Evolutionary conservation across 352 stramenopile genomes (phyloP).

Genomic region (Phytophthora sp.): DNA sequence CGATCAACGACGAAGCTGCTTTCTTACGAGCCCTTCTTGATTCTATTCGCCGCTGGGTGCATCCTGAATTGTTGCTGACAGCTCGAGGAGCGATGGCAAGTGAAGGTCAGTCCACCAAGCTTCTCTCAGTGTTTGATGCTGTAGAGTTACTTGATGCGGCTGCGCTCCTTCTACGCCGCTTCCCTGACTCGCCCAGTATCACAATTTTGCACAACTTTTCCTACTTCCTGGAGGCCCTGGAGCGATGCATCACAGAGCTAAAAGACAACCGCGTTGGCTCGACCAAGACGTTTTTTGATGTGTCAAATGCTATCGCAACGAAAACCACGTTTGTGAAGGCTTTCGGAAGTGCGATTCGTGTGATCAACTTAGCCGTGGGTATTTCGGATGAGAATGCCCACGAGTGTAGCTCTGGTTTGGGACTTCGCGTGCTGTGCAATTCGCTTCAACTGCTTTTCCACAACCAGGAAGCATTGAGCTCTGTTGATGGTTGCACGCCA

Average conservation of each 20-base stretch:
- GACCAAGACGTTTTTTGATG: conserved; percentile 49
- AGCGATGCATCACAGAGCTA: conserved; percentile 83
- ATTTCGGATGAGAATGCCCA: conserved; percentile 82
- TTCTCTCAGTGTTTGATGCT: conserved; percentile 72
- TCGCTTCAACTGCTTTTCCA: conserved; percentile 79
- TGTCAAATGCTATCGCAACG: conserved; percentile 61
- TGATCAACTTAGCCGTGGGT: conserved; percentile 76
- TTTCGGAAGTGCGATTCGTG: conserved; percentile 75
- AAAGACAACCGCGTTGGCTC: conserved; percentile 53
- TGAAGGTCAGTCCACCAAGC: conserved; percentile 60
- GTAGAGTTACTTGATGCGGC: conserved; percentile 79
- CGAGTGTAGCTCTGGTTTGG: conserved; percentile 73
- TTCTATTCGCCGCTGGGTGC: conserved; percentile 79
- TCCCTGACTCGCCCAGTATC: conserved; percentile 70
- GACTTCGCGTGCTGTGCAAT: conserved; percentile 76
- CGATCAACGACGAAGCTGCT: conserved; percentile 82
- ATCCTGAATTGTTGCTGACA: conserved; percentile 58
- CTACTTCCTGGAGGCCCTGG: conserved; percentile 74
- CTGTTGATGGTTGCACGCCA: conserved; percentile 64
- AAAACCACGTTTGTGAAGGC: conserved; percentile 71
- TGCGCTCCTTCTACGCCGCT: conserved; percentile 70
- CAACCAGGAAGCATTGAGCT: conserved; percentile 64
- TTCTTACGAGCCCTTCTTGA: conserved; percentile 81
- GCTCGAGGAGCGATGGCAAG: conserved; percentile 43
- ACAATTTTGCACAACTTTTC: conserved; percentile 70